Conservation (phyloP, 192 early-diverging fungal species). For the Mortierella antarctica region DNA sequence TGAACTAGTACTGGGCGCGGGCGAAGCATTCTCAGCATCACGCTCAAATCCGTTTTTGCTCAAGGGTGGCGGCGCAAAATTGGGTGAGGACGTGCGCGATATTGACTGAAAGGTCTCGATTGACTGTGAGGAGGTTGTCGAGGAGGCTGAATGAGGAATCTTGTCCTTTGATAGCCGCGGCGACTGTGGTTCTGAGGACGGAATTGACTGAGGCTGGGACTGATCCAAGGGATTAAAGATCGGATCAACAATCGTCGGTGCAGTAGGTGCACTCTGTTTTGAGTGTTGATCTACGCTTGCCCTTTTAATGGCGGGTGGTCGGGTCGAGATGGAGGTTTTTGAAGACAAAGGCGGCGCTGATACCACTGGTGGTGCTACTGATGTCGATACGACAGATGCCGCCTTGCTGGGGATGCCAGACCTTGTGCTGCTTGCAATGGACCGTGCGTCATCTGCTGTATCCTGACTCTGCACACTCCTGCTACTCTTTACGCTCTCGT, state of each 20-base stretch:
- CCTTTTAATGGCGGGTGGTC: not conserved
- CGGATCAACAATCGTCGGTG: constrained; percentile 6
- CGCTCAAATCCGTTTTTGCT: constrained; percentile 28
- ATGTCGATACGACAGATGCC: not conserved
- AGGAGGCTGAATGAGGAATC: not conserved
- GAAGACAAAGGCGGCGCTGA: constrained; percentile 5
- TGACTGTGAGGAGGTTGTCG: constrained; percentile 24
- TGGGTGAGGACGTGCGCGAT: constrained; percentile 42
- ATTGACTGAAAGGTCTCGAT: constrained; percentile 51
- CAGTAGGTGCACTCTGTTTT: not conserved
- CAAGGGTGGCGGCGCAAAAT: not conserved
- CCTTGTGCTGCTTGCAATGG: not conserved
- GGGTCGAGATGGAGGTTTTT: not conserved
- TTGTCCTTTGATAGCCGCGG: not conserved
- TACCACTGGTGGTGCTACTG: not conserved
- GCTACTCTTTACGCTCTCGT: constrained; percentile 28
- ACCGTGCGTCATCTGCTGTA: not conserved
- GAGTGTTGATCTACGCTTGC: constrained; percentile 13
- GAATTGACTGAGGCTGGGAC: not conserved
- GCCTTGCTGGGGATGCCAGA: not conserved
- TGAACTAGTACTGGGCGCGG: constrained; percentile 10
- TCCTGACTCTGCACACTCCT: constrained; percentile 30
- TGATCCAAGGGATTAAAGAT: constrained; percentile 35
- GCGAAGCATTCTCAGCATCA: constrained; percentile 14
- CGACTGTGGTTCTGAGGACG: not conserved